Base-by-base conservation (phyloP, 2,329 filamentous ascomycete species). In the Monosporascus sp. region DNA sequence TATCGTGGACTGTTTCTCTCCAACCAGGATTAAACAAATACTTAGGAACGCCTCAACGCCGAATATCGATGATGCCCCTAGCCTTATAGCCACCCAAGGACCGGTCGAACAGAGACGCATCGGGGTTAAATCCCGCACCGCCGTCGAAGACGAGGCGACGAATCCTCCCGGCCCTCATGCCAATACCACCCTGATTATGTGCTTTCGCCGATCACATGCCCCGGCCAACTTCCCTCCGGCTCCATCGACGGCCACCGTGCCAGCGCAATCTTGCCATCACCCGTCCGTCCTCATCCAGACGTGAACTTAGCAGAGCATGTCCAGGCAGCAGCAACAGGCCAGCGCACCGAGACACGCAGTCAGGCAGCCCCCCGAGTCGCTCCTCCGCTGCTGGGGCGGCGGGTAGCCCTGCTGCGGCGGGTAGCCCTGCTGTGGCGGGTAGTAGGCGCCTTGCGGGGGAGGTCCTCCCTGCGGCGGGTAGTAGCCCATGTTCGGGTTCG, bases 241-340 rank as follows among this genome's bases (percentile, higher is more conserved):
- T 20, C 7, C 20, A 14, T 6, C 2, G 20, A 11, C 25, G 41
- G 41, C 41, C 14, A 15, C 41, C 3, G 6, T 57, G 54, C 43
- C 20, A 52, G 24, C 24, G 38, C 17, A 15, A 39, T n/a, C 8
- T 22, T 36, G 24, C 25, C 27, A 9, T 48, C 4, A 35, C 20
- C 24, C 51, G 5, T 11, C 37, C 18, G n/a, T 17, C 18, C 6
- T 2, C 22, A 27, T 15, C n/a, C 20, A 24, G n/a, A 18, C 41
- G 22, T 44, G 15, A 2, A 15, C 43, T 64, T 77, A 83, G 62
- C 81, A 82, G n/a, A 83, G 63, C 22, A 70, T 59, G 58, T 83
- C 80, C 62, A 83, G 64, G 63, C 80, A 83, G 68, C 80, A 83
- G 65, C 80, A 83, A 65, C 79, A 82, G 1, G 80, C 80, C 55